Conservation (phyloP, 2,329 filamentous ascomycete genomes). For the Metarhizium album region DNA sequence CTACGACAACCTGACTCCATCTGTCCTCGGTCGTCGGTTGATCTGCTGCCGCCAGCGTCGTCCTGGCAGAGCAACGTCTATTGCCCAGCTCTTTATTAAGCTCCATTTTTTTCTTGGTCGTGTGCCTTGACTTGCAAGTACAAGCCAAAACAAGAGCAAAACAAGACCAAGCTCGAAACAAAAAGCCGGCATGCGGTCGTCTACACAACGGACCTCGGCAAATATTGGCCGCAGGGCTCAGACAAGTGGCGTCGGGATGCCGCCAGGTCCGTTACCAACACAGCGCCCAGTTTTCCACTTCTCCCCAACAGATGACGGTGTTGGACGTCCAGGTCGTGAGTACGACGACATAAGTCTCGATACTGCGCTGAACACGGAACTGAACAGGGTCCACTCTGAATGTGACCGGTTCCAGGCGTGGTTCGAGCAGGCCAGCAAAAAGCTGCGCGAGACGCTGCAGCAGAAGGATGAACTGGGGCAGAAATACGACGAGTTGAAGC, state of each 20-base stretch:
- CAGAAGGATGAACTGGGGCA: conserved; percentile 11
- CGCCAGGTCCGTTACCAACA: conserved; percentile 3
- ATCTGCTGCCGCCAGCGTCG: too few relatives aligned
- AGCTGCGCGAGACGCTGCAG: conserved; percentile 17
- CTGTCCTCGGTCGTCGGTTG: too few relatives aligned
- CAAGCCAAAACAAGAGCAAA: too few relatives aligned
- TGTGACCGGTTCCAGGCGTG: conserved; percentile 15
- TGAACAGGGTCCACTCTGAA: conserved; percentile 14
- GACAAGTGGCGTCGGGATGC: background rate
- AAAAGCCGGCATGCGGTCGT: conserved; percentile 7
- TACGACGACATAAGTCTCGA: conserved; percentile 11
- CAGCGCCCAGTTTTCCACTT: background rate
- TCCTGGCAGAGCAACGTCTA: too few relatives aligned
- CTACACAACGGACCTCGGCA: conserved; percentile 10
- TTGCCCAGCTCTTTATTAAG: too few relatives aligned
- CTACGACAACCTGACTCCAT: background rate
- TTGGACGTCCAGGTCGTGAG: conserved; percentile 6
- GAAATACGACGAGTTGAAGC: conserved; percentile 6
- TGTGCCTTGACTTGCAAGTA: too few relatives aligned
- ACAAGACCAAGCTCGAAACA: background rate
- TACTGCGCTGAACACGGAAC: conserved; percentile 11
- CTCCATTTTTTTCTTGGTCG: too few relatives aligned
- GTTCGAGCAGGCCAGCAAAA: conserved; percentile 19
- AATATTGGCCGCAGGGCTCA: conserved; percentile 10
- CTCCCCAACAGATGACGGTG: conserved; percentile 3